Percentiles rank a stretch among this genome's conserved stretches.
phyloP scores from a whole-genome alignment of 805 yeast species.

The Tetrapisispora arboricola region DNA sequence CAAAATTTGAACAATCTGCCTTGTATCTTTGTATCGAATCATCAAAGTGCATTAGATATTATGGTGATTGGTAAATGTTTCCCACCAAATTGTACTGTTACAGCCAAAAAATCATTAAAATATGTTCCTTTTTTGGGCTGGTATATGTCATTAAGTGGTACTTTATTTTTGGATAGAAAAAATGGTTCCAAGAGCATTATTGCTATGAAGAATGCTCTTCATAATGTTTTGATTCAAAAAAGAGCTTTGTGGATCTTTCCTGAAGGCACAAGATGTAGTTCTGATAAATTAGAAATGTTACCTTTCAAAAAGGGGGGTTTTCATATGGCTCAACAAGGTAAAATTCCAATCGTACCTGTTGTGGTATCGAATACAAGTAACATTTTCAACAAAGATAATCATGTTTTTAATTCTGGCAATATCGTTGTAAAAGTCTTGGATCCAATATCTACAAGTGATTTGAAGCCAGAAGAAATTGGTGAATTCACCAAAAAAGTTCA shows the following conservation, averaged over 20 bases:
- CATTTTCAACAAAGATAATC: constrained; percentile 48
- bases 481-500: constrained; percentile 46
- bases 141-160: constrained; percentile 88
- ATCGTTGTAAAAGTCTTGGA: constrained; percentile 70
- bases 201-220: constrained; percentile 62
- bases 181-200: constrained; percentile 64
- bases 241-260: constrained; percentile 87
- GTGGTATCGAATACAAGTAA: constrained; percentile 80
- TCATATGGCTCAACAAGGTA: constrained; percentile 90
- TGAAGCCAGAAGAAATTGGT: constrained; percentile 65
- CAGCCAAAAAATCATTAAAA: constrained; percentile 78
- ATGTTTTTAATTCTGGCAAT: constrained; percentile 63
- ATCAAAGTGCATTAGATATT: constrained; percentile 83
- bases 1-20: constrained; percentile 52
- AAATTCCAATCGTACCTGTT: constrained; percentile 79
- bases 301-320: constrained; percentile 97
- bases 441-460: constrained; percentile 62
- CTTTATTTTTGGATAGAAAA: constrained; percentile 80
- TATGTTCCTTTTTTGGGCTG: constrained; percentile 92
- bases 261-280: constrained; percentile 90
- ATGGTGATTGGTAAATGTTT: constrained; percentile 71
- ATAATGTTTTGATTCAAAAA: constrained; percentile 46
- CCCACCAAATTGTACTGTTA: constrained; percentile 82
- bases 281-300: constrained; percentile 53
- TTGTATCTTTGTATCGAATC: constrained; percentile 76